Conservation (phyloP, 2,329 filamentous ascomycete genomes). For the Penicillium sp. region DNA sequence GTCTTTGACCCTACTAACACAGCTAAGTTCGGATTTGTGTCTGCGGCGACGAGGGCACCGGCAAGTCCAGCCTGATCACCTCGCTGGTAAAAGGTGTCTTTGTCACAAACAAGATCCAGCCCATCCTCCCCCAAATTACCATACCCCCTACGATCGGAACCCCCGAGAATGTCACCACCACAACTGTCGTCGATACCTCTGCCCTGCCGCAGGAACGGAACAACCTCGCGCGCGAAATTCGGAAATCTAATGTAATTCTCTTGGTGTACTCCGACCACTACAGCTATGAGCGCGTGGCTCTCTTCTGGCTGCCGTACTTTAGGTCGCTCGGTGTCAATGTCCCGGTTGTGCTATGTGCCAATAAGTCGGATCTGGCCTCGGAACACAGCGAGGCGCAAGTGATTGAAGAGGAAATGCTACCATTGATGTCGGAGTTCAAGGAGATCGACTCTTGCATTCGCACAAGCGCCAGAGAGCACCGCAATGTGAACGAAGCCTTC, state of each 20-base stretch:
- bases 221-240: constrained; percentile 84
- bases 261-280: constrained; percentile 98
- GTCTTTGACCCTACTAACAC: neutral
- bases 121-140: constrained; percentile 89
- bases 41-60: constrained; percentile 92
- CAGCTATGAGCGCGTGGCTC: constrained; percentile 92
- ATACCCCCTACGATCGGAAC: constrained; percentile 89
- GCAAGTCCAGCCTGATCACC: constrained; percentile 88
- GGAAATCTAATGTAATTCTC: constrained; percentile 94
- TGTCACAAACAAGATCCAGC: constrained; percentile 89
- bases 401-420: constrained; percentile 94
- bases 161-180: constrained; percentile 93
- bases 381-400: constrained; percentile 75
- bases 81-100: constrained; percentile 97
- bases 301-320: constrained; percentile 99
- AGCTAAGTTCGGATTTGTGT: constrained; percentile 79
- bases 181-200: constrained; percentile 87
- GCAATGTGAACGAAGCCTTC: constrained; percentile 93
- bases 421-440: constrained; percentile 97
- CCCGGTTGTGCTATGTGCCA: constrained; percentile 91
- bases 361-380: constrained; percentile 84
- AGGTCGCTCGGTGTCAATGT: constrained; percentile 97
- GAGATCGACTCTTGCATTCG: constrained; percentile 98
- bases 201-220: constrained; percentile 89
- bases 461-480: constrained; percentile 83